Evolutionary conservation across 2,329 filamentous ascomycete species (phyloP).

Genomic region (Phialemoniopsis sp.): DNA sequence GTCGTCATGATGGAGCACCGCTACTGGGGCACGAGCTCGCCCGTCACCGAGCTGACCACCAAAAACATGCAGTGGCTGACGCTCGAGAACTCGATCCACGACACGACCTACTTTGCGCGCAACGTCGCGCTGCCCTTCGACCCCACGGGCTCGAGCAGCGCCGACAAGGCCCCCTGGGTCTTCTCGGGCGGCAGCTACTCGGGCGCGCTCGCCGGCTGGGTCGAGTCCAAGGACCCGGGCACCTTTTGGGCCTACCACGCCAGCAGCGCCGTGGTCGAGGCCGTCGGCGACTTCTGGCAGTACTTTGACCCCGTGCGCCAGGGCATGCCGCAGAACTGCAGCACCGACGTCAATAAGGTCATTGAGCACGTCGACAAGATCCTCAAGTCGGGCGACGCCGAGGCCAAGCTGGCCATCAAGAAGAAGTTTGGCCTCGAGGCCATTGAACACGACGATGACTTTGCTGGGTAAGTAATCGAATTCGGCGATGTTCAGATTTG

Average conservation of each 20-base stretch:
- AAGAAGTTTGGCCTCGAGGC: constrained; percentile 41
- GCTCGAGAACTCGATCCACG: constrained; percentile 33
- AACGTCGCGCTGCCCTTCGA: constrained; percentile 47
- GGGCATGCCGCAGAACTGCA: constrained; percentile 54
- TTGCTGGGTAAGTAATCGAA: constrained; percentile 22
- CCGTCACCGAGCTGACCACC: constrained; percentile 25
- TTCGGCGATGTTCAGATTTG: constrained; percentile 20
- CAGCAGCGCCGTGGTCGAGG: constrained; percentile 50
- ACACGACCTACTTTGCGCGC: constrained; percentile 33
- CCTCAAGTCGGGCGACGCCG: constrained; percentile 28
- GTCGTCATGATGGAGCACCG: constrained; percentile 36
- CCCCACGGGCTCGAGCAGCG: constrained; percentile 32
- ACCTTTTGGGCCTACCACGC: constrained; percentile 57
- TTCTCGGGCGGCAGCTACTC: constrained; percentile 51
- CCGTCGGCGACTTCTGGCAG: constrained; percentile 47
- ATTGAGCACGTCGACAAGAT: constrained; percentile 47
- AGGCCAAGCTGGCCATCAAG: constrained; percentile 40
- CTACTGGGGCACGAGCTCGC: constrained; percentile 36
- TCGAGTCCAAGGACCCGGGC: constrained; percentile 43
- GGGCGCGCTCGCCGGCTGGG: constrained; percentile 51
- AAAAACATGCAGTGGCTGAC: constrained; percentile 33
- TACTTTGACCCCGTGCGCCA: constrained; percentile 51
- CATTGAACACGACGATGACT: constrained; percentile 40
- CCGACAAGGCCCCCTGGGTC: constrained; percentile 49
- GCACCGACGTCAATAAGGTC: constrained; percentile 43